phyloP scores from a whole-genome alignment of 2,329 filamentous ascomycete genomes.

The Incumbomyces lentus region DNA sequence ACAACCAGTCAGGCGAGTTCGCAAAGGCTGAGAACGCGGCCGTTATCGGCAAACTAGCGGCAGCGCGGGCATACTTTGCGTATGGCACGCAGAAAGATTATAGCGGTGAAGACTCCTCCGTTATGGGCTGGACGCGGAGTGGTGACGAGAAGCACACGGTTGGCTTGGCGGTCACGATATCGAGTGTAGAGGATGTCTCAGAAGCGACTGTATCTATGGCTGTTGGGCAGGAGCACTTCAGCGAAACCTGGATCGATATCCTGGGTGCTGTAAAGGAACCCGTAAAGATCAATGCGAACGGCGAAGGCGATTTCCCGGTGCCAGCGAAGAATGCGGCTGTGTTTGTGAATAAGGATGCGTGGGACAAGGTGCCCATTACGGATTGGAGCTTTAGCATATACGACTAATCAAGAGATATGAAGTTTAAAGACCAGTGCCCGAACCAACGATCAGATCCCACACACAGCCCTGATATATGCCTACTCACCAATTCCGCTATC shows the following conservation, averaged over 20 bases:
- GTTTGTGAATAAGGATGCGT: too few species aligned
- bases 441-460: too few species aligned
- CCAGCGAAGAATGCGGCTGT: too few species aligned
- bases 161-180: conserved; percentile 48
- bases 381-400: too few species aligned
- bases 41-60: conserved; percentile 49
- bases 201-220: conserved; percentile 37
- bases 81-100: conserved; percentile 58
- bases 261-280: too few species aligned
- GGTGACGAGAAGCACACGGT: conserved; percentile 27
- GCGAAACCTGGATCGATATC: conserved; percentile 55
- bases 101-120: conserved; percentile 49
- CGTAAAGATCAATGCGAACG: too few species aligned
- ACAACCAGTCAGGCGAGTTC: background rate
- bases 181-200: background rate
- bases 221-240: conserved; percentile 48
- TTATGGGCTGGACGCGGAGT: conserved; percentile 48
- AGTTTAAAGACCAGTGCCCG: too few species aligned
- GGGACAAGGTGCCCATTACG: too few species aligned
- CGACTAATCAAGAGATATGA: too few species aligned
- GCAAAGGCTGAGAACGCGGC: conserved; percentile 27
- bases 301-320: too few species aligned
- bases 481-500: too few species aligned
- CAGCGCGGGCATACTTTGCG: conserved; percentile 55
- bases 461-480: too few species aligned